Conservation (phyloP, 371 early-diverging fungal species). For the Mucor velutinosus region DNA sequence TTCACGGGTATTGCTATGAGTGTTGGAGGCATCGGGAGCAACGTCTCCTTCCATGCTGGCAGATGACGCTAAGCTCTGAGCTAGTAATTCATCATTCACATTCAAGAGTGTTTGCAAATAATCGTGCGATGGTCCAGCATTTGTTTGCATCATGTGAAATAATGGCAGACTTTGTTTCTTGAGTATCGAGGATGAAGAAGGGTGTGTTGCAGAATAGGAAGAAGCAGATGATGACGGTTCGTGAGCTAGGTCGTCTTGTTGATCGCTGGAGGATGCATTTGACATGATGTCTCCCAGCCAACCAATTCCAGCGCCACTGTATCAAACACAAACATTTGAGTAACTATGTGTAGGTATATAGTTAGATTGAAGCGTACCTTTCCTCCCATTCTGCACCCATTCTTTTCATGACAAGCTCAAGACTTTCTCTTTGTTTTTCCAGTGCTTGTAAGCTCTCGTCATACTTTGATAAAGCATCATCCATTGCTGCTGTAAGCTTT, state of each 20-base stretch:
- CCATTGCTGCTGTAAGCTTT: slow-evolving; percentile 21
- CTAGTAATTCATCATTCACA: slow-evolving; percentile 23
- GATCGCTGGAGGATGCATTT: not conserved
- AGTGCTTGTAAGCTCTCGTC: slow-evolving; percentile 41
- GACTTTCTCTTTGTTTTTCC: slow-evolving; percentile 41
- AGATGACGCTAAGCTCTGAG: slow-evolving; percentile 18
- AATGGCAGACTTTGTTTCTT: not conserved
- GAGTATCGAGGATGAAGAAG: not conserved
- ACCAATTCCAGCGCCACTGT: slow-evolving; percentile 51
- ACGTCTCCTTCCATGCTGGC: not conserved
- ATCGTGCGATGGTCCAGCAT: slow-evolving; percentile 18
- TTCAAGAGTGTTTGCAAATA: slow-evolving; percentile 23
- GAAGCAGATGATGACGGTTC: not conserved
- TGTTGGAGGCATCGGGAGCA: not conserved
- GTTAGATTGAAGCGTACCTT: slow-evolving; percentile 31
- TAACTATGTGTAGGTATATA: not conserved
- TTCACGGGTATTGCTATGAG: not conserved
- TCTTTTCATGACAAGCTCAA: slow-evolving; percentile 41
- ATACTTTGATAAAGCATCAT: slow-evolving; percentile 37
- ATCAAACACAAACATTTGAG: not conserved
- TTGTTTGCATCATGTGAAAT: slow-evolving; percentile 6
- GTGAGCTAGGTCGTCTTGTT: not conserved
- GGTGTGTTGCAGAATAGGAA: not conserved
- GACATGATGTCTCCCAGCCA: slow-evolving; percentile 30
- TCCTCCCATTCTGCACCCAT: slow-evolving; percentile 57